phyloP scores from a whole-genome alignment of 805 yeast species.

The Teunomyces barrocoloradensis region DNA sequence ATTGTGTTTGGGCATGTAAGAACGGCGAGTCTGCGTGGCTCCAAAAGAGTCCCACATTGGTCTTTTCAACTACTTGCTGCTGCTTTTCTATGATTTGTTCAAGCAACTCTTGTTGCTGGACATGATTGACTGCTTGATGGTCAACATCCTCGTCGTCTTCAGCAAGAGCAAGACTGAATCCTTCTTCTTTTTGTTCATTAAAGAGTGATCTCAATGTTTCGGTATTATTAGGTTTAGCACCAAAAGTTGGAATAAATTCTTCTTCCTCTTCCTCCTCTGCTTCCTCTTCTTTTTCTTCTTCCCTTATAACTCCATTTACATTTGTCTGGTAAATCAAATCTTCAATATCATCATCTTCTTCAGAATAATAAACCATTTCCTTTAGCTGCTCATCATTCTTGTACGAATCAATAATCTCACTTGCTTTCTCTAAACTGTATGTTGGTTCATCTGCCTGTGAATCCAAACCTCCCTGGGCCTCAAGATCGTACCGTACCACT shows the following conservation, averaged over 20 bases:
- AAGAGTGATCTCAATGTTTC: constrained; percentile 63
- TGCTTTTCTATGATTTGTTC: constrained; percentile 31
- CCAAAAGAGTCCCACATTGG: constrained; percentile 63
- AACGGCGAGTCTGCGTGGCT: constrained; percentile 84
- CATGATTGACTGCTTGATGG: constrained; percentile 19
- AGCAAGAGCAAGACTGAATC: constrained; percentile 40
- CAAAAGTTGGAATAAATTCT: constrained; percentile 58
- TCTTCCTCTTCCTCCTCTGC: constrained; percentile 22
- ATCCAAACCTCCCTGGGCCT: constrained; percentile 24
- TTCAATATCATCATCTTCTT: constrained; percentile 41
- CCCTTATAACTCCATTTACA: constrained; percentile 21
- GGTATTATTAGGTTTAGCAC: constrained; percentile 43
- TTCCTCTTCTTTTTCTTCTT: constrained; percentile 17
- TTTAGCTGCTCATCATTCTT: constrained; percentile 17
- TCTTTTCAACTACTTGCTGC: constrained; percentile 12
- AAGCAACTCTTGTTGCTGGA: constrained; percentile 24
- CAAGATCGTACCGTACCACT: constrained; percentile 33
- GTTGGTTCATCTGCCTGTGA: constrained; percentile 6
- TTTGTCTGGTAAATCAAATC: constrained; percentile 21
- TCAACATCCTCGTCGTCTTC: constrained; percentile 50
- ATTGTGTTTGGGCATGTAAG: constrained; percentile 78
- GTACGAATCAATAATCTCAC: constrained; percentile 12
- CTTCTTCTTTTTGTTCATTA: constrained; percentile 26
- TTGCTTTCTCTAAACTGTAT: constrained; percentile 8
- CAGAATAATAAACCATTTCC: constrained; percentile 34